These are phyloP conservation scores for Mycena venus DNA, from an alignment of 768 basidiomycete species.

Conservation along the genomic window DNA sequence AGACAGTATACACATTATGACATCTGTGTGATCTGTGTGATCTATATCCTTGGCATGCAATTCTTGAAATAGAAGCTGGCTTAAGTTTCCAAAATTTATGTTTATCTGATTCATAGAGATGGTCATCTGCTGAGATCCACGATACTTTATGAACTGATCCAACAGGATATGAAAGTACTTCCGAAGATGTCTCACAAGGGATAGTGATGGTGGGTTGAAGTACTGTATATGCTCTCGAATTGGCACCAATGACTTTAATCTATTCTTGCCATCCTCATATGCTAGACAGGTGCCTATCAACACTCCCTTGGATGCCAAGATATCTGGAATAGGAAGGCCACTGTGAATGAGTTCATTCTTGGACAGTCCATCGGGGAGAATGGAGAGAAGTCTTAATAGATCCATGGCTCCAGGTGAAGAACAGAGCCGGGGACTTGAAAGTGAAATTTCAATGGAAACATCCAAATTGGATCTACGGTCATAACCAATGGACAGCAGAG, in stretches of 20 bases:
- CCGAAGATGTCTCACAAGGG: not conserved
- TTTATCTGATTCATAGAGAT: not conserved
- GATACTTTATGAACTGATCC: not conserved
- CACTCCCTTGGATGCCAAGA: not conserved
- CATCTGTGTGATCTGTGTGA: not conserved
- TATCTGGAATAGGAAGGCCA: not conserved
- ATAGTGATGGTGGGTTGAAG: not conserved
- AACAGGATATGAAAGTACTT: not conserved
- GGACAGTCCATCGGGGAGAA: slow-evolving; percentile 10
- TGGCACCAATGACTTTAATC: too few species aligned
- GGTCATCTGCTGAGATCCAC: not conserved
- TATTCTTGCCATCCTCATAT: not conserved
- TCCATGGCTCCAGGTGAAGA: too few species aligned
- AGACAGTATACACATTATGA: not conserved
- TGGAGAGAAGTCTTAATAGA: too few species aligned
- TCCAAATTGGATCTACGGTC: too few species aligned
- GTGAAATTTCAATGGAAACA: slow-evolving; percentile 7
- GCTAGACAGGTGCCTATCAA: slow-evolving; percentile 3
- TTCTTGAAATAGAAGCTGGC: not conserved
- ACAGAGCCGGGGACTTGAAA: slow-evolving; percentile 8
- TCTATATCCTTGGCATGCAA: not conserved
- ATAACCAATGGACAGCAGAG: not conserved
- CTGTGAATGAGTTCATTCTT: slow-evolving; percentile 9
- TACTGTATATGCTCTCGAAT: too few species aligned
- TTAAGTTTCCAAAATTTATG: not conserved